Conservation (phyloP, 306 rosid species). For the Ormosia semicastrata region DNA sequence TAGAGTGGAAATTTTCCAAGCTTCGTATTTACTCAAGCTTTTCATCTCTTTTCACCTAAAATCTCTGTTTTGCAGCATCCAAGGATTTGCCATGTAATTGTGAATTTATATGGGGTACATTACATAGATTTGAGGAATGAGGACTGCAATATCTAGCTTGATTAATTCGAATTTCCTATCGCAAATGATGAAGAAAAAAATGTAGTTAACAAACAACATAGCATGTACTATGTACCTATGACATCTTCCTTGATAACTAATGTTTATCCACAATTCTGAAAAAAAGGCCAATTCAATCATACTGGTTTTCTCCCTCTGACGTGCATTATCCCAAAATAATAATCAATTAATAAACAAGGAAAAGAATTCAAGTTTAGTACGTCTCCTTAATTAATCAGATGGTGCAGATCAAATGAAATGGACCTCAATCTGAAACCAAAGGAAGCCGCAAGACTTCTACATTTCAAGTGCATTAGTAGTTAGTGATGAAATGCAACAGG, state of each 20-base stretch:
- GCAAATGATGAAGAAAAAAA: background rate
- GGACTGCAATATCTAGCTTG: background rate
- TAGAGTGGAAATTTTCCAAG: background rate
- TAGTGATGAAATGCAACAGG: background rate
- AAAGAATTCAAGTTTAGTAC: background rate
- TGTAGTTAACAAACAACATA: background rate
- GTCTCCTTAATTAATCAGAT: background rate
- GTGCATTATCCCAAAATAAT: background rate
- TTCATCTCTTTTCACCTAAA: background rate
- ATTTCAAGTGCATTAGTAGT: background rate
- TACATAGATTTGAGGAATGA: background rate
- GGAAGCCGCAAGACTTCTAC: background rate
- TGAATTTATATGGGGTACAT: background rate
- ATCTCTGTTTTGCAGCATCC: background rate
- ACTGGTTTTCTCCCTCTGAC: background rate
- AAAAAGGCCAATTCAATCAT: background rate
- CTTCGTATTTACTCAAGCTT: background rate
- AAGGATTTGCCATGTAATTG: background rate
- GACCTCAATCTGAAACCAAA: conserved; percentile 1
- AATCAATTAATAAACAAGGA: background rate
- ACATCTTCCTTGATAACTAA: background rate
- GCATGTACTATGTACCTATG: background rate
- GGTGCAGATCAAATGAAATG: background rate
- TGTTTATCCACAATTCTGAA: background rate
- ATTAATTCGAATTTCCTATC: background rate